phyloP scores from a whole-genome alignment of 768 basidiomycete genomes.

The Galerina marginata region DNA sequence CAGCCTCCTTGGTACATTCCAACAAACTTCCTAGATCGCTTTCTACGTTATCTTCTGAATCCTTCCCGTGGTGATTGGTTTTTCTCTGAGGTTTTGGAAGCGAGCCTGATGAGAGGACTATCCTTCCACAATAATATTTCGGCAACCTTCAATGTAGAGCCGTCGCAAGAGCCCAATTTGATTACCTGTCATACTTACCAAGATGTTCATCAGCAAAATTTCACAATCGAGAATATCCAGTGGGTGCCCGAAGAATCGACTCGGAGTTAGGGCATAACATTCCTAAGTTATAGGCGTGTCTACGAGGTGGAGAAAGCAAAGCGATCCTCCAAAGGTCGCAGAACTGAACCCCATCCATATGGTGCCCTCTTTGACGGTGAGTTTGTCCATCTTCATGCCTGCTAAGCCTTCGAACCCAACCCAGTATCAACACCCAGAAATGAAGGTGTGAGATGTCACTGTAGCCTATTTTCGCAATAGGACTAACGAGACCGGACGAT shows the following conservation, averaged over 20 bases:
- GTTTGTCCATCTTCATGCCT: not conserved
- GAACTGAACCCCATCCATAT: not conserved
- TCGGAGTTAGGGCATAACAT: not conserved
- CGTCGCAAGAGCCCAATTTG: not conserved
- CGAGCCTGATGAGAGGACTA: no score
- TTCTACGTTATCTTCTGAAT: no score
- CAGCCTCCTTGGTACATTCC: no score
- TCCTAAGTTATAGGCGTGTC: not conserved
- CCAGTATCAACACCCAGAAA: not conserved
- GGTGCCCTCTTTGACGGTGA: not conserved
- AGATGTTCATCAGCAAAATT: not conserved
- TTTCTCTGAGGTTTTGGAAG: no score
- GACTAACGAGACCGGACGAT: not conserved
- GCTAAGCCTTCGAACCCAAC: not conserved
- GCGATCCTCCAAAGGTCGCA: not conserved
- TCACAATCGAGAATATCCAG: slow-evolving; percentile 4
- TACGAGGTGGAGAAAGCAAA: slow-evolving; percentile 4
- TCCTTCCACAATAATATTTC: no score
- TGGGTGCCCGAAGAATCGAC: slow-evolving; percentile 1
- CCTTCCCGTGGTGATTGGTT: no score
- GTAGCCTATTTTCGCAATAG: not conserved
- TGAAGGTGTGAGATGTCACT: not conserved
- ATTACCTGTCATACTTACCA: not conserved
- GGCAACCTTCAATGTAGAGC: not conserved
- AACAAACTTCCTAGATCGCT: no score